Base-by-base conservation (phyloP, 306 rosid species). In the Lotus japonicus region DNA sequence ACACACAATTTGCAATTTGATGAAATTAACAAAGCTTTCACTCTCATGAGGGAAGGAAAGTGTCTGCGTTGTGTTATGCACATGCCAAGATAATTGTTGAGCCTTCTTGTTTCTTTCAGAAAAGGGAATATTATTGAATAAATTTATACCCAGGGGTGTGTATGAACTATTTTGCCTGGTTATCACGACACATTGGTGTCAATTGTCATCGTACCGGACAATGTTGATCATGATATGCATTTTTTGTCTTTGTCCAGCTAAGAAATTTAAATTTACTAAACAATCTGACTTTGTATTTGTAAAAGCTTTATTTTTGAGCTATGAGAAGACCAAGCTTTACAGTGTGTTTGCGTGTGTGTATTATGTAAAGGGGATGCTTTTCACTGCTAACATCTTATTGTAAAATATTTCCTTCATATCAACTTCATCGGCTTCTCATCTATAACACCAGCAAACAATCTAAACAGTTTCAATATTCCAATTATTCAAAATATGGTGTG, bases 21-120 rank as follows among this genome's bases (percentile, higher is more conserved):
- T 50, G 92, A 88, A 33, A 82, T 94, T 71, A 94, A 88, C 83
- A 64, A 74, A 72, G 97, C 97, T 80, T 90, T 94, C 66, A 73
- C 81, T 68, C 90, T 94, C 74, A 94, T 94, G 98, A 81, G 14
- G 42, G 97, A 82, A 70, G 98, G 96, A 7, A 82, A 78, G 72
- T 94, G 98, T 61, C 79, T 94, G 75, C 97, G 97, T 23, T 94
- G 98, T 79, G 98, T 94, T 33, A 82, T 94, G 64, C 97, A 86
- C 86, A 85, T 94, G 91, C 70, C 78, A 38, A 46, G 72, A 61
- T 83, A 55, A 68, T 38, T 74, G 49, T 44, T 43, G 14, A 13
- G 46, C 55, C 45, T 66, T 12, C 8, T 26, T 15, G 16, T 50
- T 67, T 75, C 36, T 59, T 70, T 11, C 7, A 26, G 17, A 12